phyloP scores from a whole-genome alignment of 495 filamentous ascomycete species.

The Podospora comata region DNA sequence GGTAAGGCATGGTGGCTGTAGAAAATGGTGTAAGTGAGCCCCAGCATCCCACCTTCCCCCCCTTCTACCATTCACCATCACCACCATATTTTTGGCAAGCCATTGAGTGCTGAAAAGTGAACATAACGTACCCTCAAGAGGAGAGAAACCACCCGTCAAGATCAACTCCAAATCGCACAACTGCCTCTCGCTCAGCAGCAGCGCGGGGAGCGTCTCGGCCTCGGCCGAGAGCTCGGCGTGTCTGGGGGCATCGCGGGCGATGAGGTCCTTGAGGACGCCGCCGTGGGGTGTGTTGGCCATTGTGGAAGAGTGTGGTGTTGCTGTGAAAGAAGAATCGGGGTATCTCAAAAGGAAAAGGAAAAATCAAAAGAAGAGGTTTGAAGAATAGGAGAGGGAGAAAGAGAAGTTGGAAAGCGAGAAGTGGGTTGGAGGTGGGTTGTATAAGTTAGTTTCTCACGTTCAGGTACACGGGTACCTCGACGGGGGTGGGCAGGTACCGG shows the following conservation, averaged over 20 bases:
- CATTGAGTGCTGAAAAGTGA: conserved; percentile 1
- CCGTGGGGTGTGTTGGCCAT: conserved; percentile 84
- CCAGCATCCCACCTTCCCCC: conserved; percentile 19
- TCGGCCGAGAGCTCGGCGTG: conserved; percentile 73
- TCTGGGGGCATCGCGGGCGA: conserved; percentile 81
- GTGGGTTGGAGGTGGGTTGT: neutral
- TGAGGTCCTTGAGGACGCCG: conserved; percentile 93
- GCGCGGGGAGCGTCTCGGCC: conserved; percentile 80
- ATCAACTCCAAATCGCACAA: conserved; percentile 96
- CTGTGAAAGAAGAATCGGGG: neutral
- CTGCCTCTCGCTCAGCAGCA: conserved; percentile 85
- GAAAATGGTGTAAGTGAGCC: conserved; percentile 24
- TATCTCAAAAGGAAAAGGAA: neutral
- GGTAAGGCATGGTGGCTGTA: neutral
- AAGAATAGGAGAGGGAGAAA: neutral
- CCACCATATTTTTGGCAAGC: conserved; percentile 3
- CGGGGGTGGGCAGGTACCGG: neutral
- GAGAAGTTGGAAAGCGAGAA: neutral
- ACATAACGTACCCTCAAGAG: conserved; percentile 76
- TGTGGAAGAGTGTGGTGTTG: conserved; percentile 12
- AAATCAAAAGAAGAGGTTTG: neutral
- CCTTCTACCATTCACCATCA: conserved; percentile 26
- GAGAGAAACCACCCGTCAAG: conserved; percentile 94
- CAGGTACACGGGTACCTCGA: neutral
- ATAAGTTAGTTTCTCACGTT: neutral